Evolutionary conservation across 805 yeast species (phyloP).

Genomic region (Yamadazyma philogaea): DNA sequence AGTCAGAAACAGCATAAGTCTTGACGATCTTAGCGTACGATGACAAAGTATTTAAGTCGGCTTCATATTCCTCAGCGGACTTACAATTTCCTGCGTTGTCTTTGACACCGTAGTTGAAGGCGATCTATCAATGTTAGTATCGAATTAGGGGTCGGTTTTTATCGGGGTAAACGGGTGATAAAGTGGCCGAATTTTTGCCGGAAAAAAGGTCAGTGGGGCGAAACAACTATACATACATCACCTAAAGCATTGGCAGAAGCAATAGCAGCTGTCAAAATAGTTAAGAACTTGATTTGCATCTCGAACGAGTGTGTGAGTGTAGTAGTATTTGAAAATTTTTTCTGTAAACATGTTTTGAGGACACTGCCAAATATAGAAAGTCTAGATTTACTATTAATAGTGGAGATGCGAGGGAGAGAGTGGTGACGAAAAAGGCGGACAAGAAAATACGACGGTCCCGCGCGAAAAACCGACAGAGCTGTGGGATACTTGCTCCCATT

Average conservation of each 20-base stretch:
- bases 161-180: background rate
- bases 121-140: constrained; percentile 41
- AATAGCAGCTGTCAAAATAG: constrained; percentile 47
- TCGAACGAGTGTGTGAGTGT: constrained; percentile 14
- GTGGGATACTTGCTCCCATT: too few species aligned
- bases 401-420: background rate
- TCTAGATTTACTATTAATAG: constrained; percentile 12
- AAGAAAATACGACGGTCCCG: background rate
- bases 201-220: too few species aligned
- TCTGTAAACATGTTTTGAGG: constrained; percentile 11
- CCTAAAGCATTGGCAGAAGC: constrained; percentile 58
- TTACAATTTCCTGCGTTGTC: constrained; percentile 76
- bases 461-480: too few species aligned
- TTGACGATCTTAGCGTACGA: constrained; percentile 65
- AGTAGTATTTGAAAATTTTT: constrained; percentile 12
- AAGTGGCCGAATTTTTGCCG: background rate
- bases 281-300: constrained; percentile 41
- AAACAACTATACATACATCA: constrained; percentile 41
- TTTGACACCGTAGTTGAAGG: constrained; percentile 84
- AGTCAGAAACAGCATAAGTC: constrained; percentile 90
- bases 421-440: background rate
- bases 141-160: background rate
- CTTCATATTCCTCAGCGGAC: constrained; percentile 61
- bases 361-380: constrained; percentile 12
- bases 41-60: constrained; percentile 61